Evolutionary conservation across 2,329 filamentous ascomycete species (phyloP).

Genomic region (Cercospora sp.): DNA sequence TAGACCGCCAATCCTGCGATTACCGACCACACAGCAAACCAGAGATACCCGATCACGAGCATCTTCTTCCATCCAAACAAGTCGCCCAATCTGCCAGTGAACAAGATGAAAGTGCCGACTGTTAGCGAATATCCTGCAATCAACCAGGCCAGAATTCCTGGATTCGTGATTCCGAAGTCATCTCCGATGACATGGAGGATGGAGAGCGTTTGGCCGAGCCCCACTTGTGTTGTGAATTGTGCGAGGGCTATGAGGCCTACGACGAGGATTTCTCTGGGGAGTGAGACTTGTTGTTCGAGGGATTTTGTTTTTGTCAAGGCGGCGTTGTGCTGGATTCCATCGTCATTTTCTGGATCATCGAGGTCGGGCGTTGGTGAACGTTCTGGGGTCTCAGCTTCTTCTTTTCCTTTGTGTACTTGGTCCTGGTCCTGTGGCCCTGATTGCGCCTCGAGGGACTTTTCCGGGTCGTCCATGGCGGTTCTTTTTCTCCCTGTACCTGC

Average conservation of each 20-base stretch:
- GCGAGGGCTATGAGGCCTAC: constrained; percentile 33
- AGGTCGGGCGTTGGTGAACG: constrained; percentile 18
- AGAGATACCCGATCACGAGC: constrained; percentile 44
- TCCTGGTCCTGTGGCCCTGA: neutral
- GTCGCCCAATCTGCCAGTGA: constrained; percentile 48
- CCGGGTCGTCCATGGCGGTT: neutral
- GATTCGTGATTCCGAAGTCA: constrained; percentile 43
- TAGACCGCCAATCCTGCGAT: constrained; percentile 44
- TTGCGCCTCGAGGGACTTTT: neutral
- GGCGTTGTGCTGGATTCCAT: constrained; percentile 4
- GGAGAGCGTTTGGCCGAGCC: constrained; percentile 31
- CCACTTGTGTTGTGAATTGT: constrained; percentile 36
- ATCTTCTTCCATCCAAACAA: constrained; percentile 47
- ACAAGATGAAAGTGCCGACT: constrained; percentile 49
- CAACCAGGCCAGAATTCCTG: constrained; percentile 48
- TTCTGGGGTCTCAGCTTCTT: constrained; percentile 23
- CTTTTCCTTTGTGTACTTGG: neutral
- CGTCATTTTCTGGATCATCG: constrained; percentile 9
- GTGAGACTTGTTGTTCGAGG: constrained; percentile 31
- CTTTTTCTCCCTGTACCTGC: neutral
- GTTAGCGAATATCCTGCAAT: constrained; percentile 47
- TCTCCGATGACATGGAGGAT: constrained; percentile 45
- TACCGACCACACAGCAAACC: constrained; percentile 44
- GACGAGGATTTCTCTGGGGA: constrained; percentile 36
- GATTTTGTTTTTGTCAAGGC: constrained; percentile 26